phyloP scores from a whole-genome alignment of 139 green algal genomes.

The Desmodesmus armatus region DNA sequence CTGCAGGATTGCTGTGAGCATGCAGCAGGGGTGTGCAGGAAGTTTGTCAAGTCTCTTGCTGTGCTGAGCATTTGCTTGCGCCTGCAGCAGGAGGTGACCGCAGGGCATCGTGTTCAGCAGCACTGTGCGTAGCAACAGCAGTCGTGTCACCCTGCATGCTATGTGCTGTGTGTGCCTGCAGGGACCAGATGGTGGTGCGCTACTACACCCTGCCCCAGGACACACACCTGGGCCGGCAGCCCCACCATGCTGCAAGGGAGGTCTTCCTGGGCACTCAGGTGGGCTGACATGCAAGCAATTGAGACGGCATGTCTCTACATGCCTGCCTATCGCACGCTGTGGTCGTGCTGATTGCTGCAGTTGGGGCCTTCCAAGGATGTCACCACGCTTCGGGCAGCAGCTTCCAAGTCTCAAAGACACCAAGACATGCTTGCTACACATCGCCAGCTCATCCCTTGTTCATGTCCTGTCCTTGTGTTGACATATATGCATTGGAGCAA shows the following conservation, averaged over 20 bases:
- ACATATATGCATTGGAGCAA: too few relatives aligned
- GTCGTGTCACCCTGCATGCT: too few relatives aligned
- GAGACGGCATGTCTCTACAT: too few relatives aligned
- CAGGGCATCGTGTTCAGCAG: neutral
- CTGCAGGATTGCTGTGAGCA: too few relatives aligned
- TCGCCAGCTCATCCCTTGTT: neutral
- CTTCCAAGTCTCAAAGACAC: too few relatives aligned
- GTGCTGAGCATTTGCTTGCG: too few relatives aligned
- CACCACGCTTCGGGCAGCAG: too few relatives aligned
- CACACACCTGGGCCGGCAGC: constrained; percentile 83
- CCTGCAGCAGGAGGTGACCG: neutral
- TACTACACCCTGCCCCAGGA: constrained; percentile 91
- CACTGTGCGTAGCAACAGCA: too few relatives aligned
- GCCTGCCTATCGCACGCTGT: too few relatives aligned
- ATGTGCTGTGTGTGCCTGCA: constrained; percentile 21
- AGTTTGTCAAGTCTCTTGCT: neutral
- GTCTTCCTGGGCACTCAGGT: constrained; percentile 44
- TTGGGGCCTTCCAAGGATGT: neutral
- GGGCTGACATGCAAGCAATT: too few relatives aligned
- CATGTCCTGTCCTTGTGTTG: too few relatives aligned
- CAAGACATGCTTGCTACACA: too few relatives aligned
- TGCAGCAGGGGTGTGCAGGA: neutral
- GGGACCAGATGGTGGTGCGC: constrained; percentile 50
- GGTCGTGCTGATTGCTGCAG: neutral
- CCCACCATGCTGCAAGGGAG: constrained; percentile 34